Evolutionary conservation across 1,284 basidiomycete genomes (phyloP).

Genomic region (Trametes hirsuta): DNA sequence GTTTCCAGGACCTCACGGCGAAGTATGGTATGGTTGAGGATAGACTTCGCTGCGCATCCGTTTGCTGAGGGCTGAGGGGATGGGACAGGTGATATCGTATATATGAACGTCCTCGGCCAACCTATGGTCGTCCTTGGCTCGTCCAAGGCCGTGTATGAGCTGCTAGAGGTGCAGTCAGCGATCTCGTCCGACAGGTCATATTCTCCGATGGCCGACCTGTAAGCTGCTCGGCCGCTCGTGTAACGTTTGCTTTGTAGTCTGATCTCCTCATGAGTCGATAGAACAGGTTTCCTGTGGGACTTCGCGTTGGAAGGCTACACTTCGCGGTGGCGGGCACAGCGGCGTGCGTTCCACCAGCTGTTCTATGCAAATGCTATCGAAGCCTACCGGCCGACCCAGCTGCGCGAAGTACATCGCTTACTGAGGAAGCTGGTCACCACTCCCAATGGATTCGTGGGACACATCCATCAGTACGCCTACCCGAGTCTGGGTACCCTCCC

Average conservation of each 20-base stretch:
- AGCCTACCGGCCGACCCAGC: conserved; percentile 2
- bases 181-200: conserved; percentile 8
- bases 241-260: background rate
- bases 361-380: conserved; percentile 7
- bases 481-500: too few relatives aligned
- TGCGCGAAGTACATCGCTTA: background rate
- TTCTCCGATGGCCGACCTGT: conserved; percentile 10
- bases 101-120: conserved; percentile 12
- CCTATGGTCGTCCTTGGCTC: conserved; percentile 12
- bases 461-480: conserved; percentile 1
- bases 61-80: background rate
- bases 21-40: conserved; percentile 13
- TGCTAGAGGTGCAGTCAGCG: conserved; percentile 11
- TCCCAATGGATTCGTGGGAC: background rate
- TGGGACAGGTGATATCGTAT: conserved; percentile 14
- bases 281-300: conserved; percentile 11
- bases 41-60: background rate
- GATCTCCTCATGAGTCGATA: background rate
- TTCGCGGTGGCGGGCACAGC: conserved; percentile 3
- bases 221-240: background rate
- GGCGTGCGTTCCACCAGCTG: conserved; percentile 10
- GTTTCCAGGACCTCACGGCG: conserved; percentile 8
- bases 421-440: background rate
- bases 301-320: conserved; percentile 3
- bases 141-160: conserved; percentile 1